These are phyloP conservation scores for Trichoderma guizhouense DNA, from an alignment of 2,329 filamentous ascomycete genomes.

Conservation along the genomic window DNA sequence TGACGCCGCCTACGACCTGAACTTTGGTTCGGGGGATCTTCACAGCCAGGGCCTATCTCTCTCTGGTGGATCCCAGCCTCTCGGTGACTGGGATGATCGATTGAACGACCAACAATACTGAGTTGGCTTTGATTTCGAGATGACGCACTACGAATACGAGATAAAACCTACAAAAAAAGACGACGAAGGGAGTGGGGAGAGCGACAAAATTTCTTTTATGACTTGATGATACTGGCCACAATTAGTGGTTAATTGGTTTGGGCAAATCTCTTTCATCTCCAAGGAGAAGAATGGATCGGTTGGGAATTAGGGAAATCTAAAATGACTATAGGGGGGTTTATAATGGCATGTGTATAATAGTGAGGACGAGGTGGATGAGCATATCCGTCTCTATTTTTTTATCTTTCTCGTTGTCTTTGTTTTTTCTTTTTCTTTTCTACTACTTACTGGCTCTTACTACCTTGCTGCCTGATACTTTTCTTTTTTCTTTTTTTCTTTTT, in stretches of 20 bases:
- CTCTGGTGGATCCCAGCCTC: conserved; percentile 25
- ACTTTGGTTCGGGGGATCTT: conserved; percentile 33
- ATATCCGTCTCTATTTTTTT: not conserved
- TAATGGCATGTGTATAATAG: conserved; percentile 13
- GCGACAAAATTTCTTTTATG: conserved; percentile 12
- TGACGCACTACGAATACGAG: not conserved
- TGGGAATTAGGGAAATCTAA: not conserved
- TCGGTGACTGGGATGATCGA: conserved; percentile 32
- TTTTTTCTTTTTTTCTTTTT: not conserved
- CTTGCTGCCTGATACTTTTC: not conserved
- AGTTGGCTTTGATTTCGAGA: not conserved
- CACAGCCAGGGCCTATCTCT: conserved; percentile 29
- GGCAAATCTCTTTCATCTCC: not conserved
- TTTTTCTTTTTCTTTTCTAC: not conserved
- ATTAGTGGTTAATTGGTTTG: conserved; percentile 3
- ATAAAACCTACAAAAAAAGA: not conserved
- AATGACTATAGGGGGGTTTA: not conserved
- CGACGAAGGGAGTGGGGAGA: not conserved
- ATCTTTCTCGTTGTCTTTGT: not conserved
- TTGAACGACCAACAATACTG: conserved; percentile 5
- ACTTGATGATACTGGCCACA: conserved; percentile 17
- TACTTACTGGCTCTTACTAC: not conserved
- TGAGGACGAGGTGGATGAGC: not conserved
- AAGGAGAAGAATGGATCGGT: not conserved
- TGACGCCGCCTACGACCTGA: conserved; percentile 37